phyloP scores from a whole-genome alignment of 164 flowering plant species.

The Chimonanthus praecox region DNA sequence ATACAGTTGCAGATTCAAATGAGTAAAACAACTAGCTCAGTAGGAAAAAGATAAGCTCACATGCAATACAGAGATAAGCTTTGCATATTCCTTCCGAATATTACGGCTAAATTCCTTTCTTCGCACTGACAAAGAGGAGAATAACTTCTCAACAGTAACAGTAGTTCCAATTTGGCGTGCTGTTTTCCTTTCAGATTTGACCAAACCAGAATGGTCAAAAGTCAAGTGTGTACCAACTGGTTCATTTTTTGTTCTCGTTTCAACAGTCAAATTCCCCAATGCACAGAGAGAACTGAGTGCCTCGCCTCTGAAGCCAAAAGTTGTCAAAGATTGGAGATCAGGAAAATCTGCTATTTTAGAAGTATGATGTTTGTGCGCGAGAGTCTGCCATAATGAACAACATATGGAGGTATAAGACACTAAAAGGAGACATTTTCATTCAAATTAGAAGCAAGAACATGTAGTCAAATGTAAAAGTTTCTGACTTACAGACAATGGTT shows the following conservation, averaged over 20 bases:
- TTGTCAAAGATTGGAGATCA: slow-evolving; percentile 78
- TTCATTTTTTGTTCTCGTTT: slow-evolving; percentile 80
- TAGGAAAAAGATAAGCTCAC: slow-evolving; percentile 29
- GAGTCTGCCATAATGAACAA: slow-evolving; percentile 40
- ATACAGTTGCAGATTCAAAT: no score
- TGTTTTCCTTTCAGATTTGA: slow-evolving; percentile 68
- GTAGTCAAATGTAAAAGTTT: not conserved
- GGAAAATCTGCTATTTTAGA: slow-evolving; percentile 76
- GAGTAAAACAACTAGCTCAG: not conserved
- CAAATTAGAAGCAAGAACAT: not conserved
- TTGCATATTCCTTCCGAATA: slow-evolving; percentile 89
- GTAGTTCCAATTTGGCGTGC: slow-evolving; percentile 94
- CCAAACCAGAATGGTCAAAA: slow-evolving; percentile 69
- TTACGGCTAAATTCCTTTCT: slow-evolving; percentile 88
- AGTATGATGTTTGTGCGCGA: slow-evolving; percentile 90
- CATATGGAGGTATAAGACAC: not conserved
- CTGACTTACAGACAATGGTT: not conserved
- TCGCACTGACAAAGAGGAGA: slow-evolving; percentile 81
- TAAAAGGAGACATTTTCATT: slow-evolving; percentile 1
- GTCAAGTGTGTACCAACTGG: slow-evolving; percentile 78
- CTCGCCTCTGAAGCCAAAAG: slow-evolving; percentile 97
- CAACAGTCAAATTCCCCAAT: slow-evolving; percentile 76
- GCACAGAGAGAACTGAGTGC: slow-evolving; percentile 91
- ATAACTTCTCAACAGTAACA: slow-evolving; percentile 79
- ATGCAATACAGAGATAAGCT: slow-evolving; percentile 77